phyloP scores from a whole-genome alignment of 352 stramenopile species.

The Globisporangium spinosum region DNA sequence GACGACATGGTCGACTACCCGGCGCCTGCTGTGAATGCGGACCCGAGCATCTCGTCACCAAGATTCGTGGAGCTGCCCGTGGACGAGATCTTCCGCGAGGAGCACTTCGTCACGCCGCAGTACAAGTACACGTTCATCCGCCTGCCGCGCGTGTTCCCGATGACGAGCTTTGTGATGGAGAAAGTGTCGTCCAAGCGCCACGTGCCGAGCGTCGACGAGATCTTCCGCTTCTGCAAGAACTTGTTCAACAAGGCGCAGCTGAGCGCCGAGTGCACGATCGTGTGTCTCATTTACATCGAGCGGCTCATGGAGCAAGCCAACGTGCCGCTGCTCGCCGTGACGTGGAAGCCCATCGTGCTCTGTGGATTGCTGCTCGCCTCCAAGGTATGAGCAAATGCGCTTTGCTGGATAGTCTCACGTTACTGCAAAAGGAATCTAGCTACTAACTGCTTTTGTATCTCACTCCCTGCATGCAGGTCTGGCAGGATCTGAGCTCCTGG shows the following conservation, averaged over 20 bases:
- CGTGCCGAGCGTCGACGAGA: slow-evolving; percentile 89
- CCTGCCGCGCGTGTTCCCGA: slow-evolving; percentile 61
- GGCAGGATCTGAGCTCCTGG: slow-evolving; percentile 98
- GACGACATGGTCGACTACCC: slow-evolving; percentile 16
- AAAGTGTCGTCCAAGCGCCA: slow-evolving; percentile 81
- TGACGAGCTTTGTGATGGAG: slow-evolving; percentile 80
- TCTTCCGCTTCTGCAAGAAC: slow-evolving; percentile 91
- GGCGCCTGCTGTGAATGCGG: slow-evolving; percentile 2
- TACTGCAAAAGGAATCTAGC: neutral
- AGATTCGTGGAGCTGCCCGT: slow-evolving; percentile 66
- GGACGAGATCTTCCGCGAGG: slow-evolving; percentile 84
- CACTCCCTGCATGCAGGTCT: slow-evolving; percentile 55
- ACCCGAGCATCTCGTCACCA: slow-evolving; percentile 45
- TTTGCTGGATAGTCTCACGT: neutral
- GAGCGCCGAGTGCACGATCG: slow-evolving; percentile 98
- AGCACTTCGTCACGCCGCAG: slow-evolving; percentile 87
- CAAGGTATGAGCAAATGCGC: slow-evolving; percentile 73
- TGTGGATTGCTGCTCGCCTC: slow-evolving; percentile 96
- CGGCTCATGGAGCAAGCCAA: slow-evolving; percentile 96
- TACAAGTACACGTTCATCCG: slow-evolving; percentile 87
- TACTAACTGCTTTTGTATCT: slow-evolving; percentile 2
- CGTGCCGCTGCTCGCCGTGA: slow-evolving; percentile 93
- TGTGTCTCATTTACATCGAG: slow-evolving; percentile 99
- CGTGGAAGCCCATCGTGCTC: slow-evolving; percentile 98
- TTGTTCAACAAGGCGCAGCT: slow-evolving; percentile 97